A percentile compares a stretch with the other conserved stretches of the same genome.
These are phyloP conservation scores for Gaeumannomyces tritici DNA, from an alignment of 2,329 filamentous ascomycete genomes.

Conservation along the genomic window DNA sequence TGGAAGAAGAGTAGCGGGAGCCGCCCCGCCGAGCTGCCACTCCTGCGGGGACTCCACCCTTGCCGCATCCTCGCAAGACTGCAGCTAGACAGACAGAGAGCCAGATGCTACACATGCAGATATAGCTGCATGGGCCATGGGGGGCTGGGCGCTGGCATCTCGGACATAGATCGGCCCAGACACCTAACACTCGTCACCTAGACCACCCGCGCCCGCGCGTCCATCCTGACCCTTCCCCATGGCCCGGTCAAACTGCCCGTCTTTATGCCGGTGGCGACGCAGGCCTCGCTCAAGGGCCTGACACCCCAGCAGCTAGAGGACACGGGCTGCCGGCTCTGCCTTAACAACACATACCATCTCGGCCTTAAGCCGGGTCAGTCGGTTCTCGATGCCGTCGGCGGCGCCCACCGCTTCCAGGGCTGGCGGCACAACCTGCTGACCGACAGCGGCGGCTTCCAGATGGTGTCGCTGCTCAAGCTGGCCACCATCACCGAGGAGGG, in stretches of 20 bases:
- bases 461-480: slow-evolving; percentile 92
- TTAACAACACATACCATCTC: slow-evolving; percentile 98
- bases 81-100: background rate
- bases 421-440: slow-evolving; percentile 96
- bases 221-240: slow-evolving; percentile 80
- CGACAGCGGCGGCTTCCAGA: slow-evolving; percentile 79
- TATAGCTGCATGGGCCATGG: too few species aligned
- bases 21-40: too few species aligned
- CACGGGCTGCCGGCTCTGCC: slow-evolving; percentile 78
- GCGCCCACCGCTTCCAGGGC: slow-evolving; percentile 88
- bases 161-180: too few species aligned
- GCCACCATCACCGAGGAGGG: slow-evolving; percentile 93
- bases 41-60: background rate
- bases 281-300: slow-evolving; percentile 88
- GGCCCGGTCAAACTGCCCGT: slow-evolving; percentile 82
- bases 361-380: slow-evolving; percentile 91
- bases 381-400: slow-evolving; percentile 76
- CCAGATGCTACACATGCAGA: too few species aligned
- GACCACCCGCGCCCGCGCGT: slow-evolving; percentile 92
- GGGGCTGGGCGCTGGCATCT: too few species aligned
- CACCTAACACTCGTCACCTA: slow-evolving; percentile 25
- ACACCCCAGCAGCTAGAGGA: slow-evolving; percentile 88
- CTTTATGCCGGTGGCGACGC: slow-evolving; percentile 98
- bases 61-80: background rate
- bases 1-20: background rate